Evolutionary conservation across 345 rosid species (phyloP).

Genomic region (Populus pruinosa): DNA sequence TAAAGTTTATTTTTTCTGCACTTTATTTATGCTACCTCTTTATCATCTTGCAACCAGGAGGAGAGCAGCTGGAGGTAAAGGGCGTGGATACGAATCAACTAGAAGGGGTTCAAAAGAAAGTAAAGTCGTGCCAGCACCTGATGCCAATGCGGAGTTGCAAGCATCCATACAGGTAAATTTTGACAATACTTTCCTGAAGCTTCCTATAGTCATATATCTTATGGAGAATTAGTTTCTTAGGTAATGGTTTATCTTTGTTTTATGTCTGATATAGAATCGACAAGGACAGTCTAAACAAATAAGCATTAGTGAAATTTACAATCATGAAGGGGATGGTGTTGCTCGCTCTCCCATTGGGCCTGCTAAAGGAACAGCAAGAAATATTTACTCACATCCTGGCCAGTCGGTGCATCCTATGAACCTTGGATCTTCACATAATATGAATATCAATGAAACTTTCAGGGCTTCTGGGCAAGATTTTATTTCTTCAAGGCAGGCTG

Average conservation of each 20-base stretch:
- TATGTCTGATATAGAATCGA: conserved; percentile 40
- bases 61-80: conserved; percentile 41
- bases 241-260: neutral
- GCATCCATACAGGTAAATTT: conserved; percentile 43
- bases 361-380: conserved; percentile 32
- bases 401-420: conserved; percentile 24
- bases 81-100: conserved; percentile 29
- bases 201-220: neutral
- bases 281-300: conserved; percentile 39
- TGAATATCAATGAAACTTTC: conserved; percentile 24
- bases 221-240: neutral
- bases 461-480: conserved; percentile 18
- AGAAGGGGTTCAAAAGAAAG: conserved; percentile 41
- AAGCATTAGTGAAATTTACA: conserved; percentile 34
- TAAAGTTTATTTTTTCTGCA: neutral
- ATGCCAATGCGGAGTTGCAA: conserved; percentile 43
- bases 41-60: conserved; percentile 28
- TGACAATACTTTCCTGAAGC: neutral
- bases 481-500: conserved; percentile 33
- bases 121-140: conserved; percentile 45
- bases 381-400: conserved; percentile 28
- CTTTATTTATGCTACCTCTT: neutral
- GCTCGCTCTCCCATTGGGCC: conserved; percentile 46
- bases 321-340: conserved; percentile 45
- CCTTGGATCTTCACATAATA: conserved; percentile 28